phyloP scores from a whole-genome alignment of 768 basidiomycete species.

The Lentinula aciculospora region DNA sequence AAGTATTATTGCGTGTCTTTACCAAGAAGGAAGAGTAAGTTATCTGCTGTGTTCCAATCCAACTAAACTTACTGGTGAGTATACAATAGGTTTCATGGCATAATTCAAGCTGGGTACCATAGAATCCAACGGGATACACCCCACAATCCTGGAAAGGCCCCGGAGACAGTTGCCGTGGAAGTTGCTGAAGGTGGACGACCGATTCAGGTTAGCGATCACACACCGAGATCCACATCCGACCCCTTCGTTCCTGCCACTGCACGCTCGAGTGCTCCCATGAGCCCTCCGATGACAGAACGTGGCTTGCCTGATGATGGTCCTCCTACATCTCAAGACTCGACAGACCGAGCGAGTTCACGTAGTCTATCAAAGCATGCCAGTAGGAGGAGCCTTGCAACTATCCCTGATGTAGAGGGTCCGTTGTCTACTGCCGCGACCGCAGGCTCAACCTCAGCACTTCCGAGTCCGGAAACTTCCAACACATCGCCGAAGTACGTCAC shows the following conservation, averaged over 20 bases:
- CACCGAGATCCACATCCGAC: background rate
- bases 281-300: background rate
- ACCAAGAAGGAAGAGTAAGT: conserved; percentile 51
- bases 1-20: conserved; percentile 64
- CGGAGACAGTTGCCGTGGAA: background rate
- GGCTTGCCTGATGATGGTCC: background rate
- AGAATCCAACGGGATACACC: conserved; percentile 4
- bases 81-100: conserved; percentile 43
- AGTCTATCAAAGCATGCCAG: background rate
- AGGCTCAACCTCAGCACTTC: background rate
- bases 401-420: background rate
- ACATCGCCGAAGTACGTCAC: background rate
- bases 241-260: background rate
- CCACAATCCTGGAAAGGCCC: background rate
- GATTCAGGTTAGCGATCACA: background rate
- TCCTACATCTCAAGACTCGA: background rate
- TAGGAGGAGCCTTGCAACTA: background rate
- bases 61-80: too few relatives aligned
- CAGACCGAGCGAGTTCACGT: background rate
- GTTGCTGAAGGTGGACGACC: background rate
- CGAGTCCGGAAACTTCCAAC: background rate
- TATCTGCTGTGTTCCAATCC: background rate
- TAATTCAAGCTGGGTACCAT: conserved; percentile 68
- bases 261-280: background rate
- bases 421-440: background rate